Conservation (phyloP, 352 stramenopile species). For the Pythium utonaiense region DNA sequence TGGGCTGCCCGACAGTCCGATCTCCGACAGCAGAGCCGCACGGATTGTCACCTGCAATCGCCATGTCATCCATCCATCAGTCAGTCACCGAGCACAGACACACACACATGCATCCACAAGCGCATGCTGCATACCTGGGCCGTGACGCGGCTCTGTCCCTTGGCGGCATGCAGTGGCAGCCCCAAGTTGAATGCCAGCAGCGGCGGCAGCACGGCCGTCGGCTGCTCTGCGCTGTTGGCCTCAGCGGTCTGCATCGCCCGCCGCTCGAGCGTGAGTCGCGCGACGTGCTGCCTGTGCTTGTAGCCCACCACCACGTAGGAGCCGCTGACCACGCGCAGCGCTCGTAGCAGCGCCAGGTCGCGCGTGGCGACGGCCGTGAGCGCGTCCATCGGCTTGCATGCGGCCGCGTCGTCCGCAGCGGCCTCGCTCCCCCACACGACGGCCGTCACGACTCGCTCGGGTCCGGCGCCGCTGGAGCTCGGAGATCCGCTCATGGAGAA, state of each 20-base stretch:
- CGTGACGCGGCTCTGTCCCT: slow-evolving; percentile 14
- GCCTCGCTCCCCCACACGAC: slow-evolving; percentile 14
- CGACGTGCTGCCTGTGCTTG: slow-evolving; percentile 11
- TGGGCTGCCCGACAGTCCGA: slow-evolving; percentile 30
- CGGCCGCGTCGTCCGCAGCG: not conserved
- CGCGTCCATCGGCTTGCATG: not conserved
- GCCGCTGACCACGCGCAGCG: slow-evolving; percentile 20
- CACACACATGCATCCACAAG: not conserved
- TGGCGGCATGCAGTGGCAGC: slow-evolving; percentile 39
- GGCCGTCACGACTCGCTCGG: slow-evolving; percentile 10
- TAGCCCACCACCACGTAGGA: slow-evolving; percentile 16
- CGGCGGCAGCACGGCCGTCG: slow-evolving; percentile 45
- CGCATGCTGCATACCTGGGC: slow-evolving; percentile 22
- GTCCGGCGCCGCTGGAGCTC: not conserved
- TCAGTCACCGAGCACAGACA: no score
- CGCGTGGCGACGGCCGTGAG: slow-evolving; percentile 11
- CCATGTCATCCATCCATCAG: no score
- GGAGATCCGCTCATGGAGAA: not conserved
- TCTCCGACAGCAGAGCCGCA: slow-evolving; percentile 36
- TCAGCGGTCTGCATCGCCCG: not conserved
- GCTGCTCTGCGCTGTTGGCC: not conserved
- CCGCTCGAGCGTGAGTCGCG: slow-evolving; percentile 4
- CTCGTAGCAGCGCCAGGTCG: slow-evolving; percentile 12
- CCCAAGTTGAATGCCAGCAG: slow-evolving; percentile 77
- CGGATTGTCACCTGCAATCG: slow-evolving; percentile 34